Evolutionary conservation across 371 early-diverging fungal species (phyloP).

Genomic region (Neoconidiobolus thromboides): DNA sequence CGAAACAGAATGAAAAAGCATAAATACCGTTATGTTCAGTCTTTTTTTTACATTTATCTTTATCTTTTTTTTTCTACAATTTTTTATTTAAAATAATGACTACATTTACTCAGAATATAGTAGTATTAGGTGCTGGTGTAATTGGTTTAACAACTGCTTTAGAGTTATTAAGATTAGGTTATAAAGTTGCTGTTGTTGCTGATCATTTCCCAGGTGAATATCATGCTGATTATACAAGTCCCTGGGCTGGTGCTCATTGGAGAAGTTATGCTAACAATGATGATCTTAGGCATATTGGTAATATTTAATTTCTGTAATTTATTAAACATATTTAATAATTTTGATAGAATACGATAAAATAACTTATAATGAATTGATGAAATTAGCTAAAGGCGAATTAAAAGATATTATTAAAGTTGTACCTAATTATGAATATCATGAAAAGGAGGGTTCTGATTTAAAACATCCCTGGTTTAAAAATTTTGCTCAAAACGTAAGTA

Average conservation of each 20-base stretch:
- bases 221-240: slow-evolving; percentile 40
- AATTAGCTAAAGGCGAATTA: slow-evolving; percentile 17
- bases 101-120: slow-evolving; percentile 8
- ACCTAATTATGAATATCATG: slow-evolving; percentile 22
- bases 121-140: slow-evolving; percentile 57
- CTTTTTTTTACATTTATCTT: too few species aligned
- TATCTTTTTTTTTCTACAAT: too few species aligned
- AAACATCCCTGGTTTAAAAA: slow-evolving; percentile 29
- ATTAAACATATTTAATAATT: not conserved
- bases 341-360: slow-evolving; percentile 22
- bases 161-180: slow-evolving; percentile 23
- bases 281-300: slow-evolving; percentile 14
- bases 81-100: too few species aligned
- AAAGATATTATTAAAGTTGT: slow-evolving; percentile 23
- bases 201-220: slow-evolving; percentile 30
- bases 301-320: not conserved
- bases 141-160: slow-evolving; percentile 45
- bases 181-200: slow-evolving; percentile 31
- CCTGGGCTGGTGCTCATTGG: slow-evolving; percentile 63
- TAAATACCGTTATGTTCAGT: too few species aligned
- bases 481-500: slow-evolving; percentile 23
- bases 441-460: slow-evolving; percentile 17
- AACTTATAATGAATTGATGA: slow-evolving; percentile 20
- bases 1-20: too few species aligned
- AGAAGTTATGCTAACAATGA: slow-evolving; percentile 27